phyloP scores from a whole-genome alignment of 495 filamentous ascomycete species.

The Penicillium waksmanii region DNA sequence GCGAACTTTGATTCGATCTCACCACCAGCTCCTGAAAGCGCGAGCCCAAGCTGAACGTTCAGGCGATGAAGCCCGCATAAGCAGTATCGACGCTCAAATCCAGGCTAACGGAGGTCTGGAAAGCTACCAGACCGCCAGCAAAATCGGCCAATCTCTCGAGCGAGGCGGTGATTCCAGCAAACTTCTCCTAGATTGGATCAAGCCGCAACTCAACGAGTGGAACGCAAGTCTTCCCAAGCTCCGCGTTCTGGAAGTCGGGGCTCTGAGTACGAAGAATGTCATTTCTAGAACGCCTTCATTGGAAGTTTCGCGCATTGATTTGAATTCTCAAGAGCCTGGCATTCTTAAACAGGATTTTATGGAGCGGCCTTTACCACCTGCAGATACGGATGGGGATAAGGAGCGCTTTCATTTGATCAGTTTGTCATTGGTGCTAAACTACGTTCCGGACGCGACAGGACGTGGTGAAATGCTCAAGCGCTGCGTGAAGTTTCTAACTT shows the following conservation, averaged over 20 bases:
- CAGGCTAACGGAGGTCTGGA: slow-evolving; percentile 74
- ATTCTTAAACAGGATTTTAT: slow-evolving; percentile 95
- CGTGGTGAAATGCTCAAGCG: slow-evolving; percentile 88
- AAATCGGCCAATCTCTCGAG: slow-evolving; percentile 78
- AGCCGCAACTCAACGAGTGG: slow-evolving; percentile 41
- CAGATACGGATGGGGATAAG: slow-evolving; percentile 31
- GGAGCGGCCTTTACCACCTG: slow-evolving; percentile 72
- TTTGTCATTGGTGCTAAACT: slow-evolving; percentile 95
- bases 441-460: slow-evolving; percentile 72
- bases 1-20: slow-evolving; percentile 77
- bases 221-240: slow-evolving; percentile 40
- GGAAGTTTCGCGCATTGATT: slow-evolving; percentile 82
- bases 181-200: slow-evolving; percentile 84
- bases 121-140: slow-evolving; percentile 87
- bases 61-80: slow-evolving; percentile 61
- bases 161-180: slow-evolving; percentile 91
- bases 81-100: slow-evolving; percentile 62
- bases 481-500: slow-evolving; percentile 54
- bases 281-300: slow-evolving; percentile 73
- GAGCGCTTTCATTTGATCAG: slow-evolving; percentile 87
- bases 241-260: slow-evolving; percentile 85
- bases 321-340: slow-evolving; percentile 78
- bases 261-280: slow-evolving; percentile 80
- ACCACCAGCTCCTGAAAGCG: slow-evolving; percentile 83
- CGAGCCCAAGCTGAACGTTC: slow-evolving; percentile 66